Base-by-base conservation (phyloP, 495 filamentous ascomycete genomes). In the Daldinia loculata region DNA sequence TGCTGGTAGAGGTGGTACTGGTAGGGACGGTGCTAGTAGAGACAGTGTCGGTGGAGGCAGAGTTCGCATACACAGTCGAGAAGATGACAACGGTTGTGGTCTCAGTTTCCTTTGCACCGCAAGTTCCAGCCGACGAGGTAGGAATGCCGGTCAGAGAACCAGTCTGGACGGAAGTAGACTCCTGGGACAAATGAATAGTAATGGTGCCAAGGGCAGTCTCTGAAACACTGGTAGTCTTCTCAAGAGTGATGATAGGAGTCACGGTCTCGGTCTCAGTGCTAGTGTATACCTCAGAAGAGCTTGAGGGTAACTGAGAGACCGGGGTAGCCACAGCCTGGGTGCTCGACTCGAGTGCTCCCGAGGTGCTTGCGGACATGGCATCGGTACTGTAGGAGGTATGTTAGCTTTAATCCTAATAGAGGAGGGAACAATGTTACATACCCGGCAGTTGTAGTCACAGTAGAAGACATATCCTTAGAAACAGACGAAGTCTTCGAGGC, bases 51-150 rank as follows among this genome's bases (percentile, higher is more conserved):
- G 67, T 43, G 2, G 30, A 8, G 3, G 11, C 24, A 26, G 58
- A 12, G n/a, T 22, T 41, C 51, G 30, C 59, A 15, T 51, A 65
- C 4, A 76, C 75, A 6, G 76, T 76, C 6, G 72, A 66, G 36
- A 72, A 9, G 4, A 76, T 24, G 9, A 69, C 66, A 5, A 61
- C 45, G 11, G 68, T 71, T 2, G 74, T 63, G 19, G 64, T 67
- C 32, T 70, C 66, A 5, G 69, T 67, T 0, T 60, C 63, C 17
- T 63, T 50, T 2, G 29, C 41, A 9, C 52, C 59, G 32, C 69
- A 72, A 12, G 34, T 32, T 19, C 41, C 68, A 36, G 52, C 26
- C 19, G 63, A 57, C 11, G 57, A 43, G 22, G 29, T 5, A n/a
- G 27, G n/a, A 6, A 60, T 69, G 6, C 52, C 36, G 1, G 63